phyloP scores from a whole-genome alignment of 164 flowering plant genomes.

The Annona squamosa region DNA sequence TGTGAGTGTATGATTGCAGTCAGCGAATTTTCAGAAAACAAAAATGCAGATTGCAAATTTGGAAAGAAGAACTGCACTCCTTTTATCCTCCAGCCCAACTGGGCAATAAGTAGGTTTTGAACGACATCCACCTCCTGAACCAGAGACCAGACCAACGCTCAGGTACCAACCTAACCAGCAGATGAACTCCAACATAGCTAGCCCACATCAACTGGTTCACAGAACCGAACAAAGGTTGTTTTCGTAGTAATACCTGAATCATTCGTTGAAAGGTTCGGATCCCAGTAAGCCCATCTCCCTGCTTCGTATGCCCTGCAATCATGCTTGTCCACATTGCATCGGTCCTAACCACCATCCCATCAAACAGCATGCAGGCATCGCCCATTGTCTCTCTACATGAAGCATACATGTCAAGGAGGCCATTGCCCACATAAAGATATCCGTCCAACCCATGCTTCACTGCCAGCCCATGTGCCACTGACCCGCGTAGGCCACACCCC shows the following conservation, averaged over 20 bases:
- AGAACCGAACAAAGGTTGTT: neutral
- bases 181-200: no score
- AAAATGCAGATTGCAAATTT: no score
- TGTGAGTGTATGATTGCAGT: no score
- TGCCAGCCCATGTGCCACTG: constrained; percentile 55
- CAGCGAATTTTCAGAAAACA: no score
- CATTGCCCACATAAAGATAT: constrained; percentile 59
- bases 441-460: constrained; percentile 52
- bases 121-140: no score
- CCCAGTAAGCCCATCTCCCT: constrained; percentile 49
- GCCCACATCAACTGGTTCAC: no score
- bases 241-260: constrained; percentile 36
- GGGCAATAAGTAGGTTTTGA: no score
- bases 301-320: constrained; percentile 65
- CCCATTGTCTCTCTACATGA: constrained; percentile 53
- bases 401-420: constrained; percentile 72
- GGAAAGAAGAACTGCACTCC: no score
- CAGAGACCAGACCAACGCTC: no score
- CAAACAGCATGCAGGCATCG: constrained; percentile 49
- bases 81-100: no score
- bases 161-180: no score
- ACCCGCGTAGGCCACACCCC: constrained; percentile 36
- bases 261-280: constrained; percentile 50
- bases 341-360: constrained; percentile 38
- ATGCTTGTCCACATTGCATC: constrained; percentile 79